These are phyloP conservation scores for Pulveroboletus sp. DNA, from an alignment of 768 basidiomycete species.

Conservation along the genomic window DNA sequence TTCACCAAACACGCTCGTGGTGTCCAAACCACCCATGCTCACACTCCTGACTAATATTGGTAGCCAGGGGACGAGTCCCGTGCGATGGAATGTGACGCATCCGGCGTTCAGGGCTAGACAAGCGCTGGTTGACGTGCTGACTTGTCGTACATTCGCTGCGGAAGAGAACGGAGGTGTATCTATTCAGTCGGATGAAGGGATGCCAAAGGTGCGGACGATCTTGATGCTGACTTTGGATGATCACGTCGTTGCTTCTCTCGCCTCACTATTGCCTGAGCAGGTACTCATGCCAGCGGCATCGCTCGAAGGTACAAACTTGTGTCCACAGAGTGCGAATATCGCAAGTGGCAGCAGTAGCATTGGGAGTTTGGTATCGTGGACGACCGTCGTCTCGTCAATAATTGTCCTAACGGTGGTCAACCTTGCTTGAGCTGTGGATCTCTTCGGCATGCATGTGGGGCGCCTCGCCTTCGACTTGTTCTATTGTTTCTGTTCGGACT, in stretches of 20 bases:
- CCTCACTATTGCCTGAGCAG: conserved; percentile 11
- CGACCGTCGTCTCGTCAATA: background rate
- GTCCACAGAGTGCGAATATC: conserved; percentile 11
- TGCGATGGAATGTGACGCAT: conserved; percentile 42
- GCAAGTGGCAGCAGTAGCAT: background rate
- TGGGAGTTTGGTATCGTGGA: conserved; percentile 6
- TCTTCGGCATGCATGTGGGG: background rate
- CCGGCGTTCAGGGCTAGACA: conserved; percentile 38
- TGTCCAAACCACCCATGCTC: conserved; percentile 55
- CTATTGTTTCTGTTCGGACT: background rate
- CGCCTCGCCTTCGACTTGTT: background rate
- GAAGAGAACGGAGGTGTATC: conserved; percentile 39
- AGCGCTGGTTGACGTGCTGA: conserved; percentile 48
- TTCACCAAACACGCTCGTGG: conserved; percentile 37
- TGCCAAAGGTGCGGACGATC: conserved; percentile 47
- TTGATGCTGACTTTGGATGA: background rate
- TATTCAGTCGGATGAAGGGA: conserved; percentile 37
- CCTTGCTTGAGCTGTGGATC: conserved; percentile 7
- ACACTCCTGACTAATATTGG: conserved; percentile 54
- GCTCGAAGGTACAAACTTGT: conserved; percentile 19
- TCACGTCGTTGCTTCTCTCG: background rate
- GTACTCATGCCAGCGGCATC: conserved; percentile 34
- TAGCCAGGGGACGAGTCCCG: conserved; percentile 27
- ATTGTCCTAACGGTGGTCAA: conserved; percentile 1
- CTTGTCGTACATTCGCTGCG: conserved; percentile 38